phyloP scores from a whole-genome alignment of 306 rosid genomes.

The Prunus fruticosa region DNA sequence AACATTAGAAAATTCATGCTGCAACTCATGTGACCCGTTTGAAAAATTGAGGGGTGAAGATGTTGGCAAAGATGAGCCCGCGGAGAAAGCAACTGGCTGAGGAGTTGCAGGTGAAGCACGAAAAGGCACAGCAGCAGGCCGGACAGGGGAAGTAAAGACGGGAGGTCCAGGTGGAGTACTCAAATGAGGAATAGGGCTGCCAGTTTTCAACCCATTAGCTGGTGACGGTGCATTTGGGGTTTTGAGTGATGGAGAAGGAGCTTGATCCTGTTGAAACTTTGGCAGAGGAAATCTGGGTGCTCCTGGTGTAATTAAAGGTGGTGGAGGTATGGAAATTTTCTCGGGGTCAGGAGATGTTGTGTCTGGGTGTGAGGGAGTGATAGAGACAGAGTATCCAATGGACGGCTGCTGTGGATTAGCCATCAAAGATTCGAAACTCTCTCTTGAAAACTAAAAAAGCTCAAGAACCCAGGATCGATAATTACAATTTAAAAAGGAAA shows the following conservation, averaged over 20 bases:
- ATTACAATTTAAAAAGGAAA: constrained; percentile 26
- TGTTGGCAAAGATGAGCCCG: constrained; percentile 58
- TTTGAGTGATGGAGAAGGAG: constrained; percentile 47
- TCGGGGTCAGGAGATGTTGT: constrained; percentile 42
- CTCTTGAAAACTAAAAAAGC: constrained; percentile 15
- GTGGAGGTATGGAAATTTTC: constrained; percentile 42
- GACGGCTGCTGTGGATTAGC: constrained; percentile 67
- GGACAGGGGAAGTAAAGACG: constrained; percentile 85
- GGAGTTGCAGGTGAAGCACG: constrained; percentile 92
- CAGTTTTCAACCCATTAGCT: constrained; percentile 59
- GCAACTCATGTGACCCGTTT: constrained; percentile 55
- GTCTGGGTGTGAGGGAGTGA: constrained; percentile 43
- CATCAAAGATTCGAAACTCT: constrained; percentile 40
- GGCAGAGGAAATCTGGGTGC: constrained; percentile 60
- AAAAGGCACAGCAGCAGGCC: constrained; percentile 92
- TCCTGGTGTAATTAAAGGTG: constrained; percentile 39
- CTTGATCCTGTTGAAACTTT: constrained; percentile 60
- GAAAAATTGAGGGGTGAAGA: constrained; percentile 57
- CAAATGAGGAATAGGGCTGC: constrained; percentile 71
- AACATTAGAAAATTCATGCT: constrained; percentile 51
- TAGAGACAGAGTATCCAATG: constrained; percentile 43
- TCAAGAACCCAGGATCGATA: constrained; percentile 35
- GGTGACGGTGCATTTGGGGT: constrained; percentile 48
- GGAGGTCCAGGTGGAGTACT: constrained; percentile 99
- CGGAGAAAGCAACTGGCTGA: constrained; percentile 82